A percentile compares a stretch with the other conserved stretches of the same genome.
Conservation (phyloP, 495 filamentous ascomycete species). For the Talaromyces liani region DNA sequence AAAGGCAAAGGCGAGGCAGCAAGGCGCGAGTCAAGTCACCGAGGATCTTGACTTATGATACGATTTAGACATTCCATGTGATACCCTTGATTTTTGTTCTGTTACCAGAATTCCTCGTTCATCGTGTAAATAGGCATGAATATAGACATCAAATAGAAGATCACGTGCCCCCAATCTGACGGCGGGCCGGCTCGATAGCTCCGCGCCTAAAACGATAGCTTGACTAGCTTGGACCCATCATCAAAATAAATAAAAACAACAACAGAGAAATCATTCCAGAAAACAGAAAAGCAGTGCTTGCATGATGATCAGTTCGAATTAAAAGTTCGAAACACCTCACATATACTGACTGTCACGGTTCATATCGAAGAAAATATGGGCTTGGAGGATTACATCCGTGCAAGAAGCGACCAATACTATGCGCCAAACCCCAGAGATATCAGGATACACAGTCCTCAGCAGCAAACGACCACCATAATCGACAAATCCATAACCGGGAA, state of each 20-base stretch:
- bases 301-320: neutral
- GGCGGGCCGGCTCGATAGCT: neutral
- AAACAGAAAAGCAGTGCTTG: neutral
- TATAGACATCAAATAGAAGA: neutral
- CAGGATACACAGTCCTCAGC: conserved; percentile 2
- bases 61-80: no score
- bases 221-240: neutral
- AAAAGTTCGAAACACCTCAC: neutral
- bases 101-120: no score
- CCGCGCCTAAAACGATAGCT: neutral
- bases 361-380: neutral
- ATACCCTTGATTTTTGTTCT: neutral
- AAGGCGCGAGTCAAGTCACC: conserved; percentile 26
- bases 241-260: neutral
- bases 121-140: neutral
- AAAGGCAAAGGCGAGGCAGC: conserved; percentile 26
- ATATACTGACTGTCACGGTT: neutral
- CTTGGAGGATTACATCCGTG: conserved; percentile 4
- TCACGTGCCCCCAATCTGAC: neutral
- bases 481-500: neutral
- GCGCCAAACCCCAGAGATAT: conserved; percentile 4
- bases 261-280: neutral
- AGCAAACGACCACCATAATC: neutral
- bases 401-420: conserved; percentile 10
- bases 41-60: conserved; percentile 25